phyloP scores from a whole-genome alignment of 2,329 filamentous ascomycete genomes.

The Clonostachys byssicola region DNA sequence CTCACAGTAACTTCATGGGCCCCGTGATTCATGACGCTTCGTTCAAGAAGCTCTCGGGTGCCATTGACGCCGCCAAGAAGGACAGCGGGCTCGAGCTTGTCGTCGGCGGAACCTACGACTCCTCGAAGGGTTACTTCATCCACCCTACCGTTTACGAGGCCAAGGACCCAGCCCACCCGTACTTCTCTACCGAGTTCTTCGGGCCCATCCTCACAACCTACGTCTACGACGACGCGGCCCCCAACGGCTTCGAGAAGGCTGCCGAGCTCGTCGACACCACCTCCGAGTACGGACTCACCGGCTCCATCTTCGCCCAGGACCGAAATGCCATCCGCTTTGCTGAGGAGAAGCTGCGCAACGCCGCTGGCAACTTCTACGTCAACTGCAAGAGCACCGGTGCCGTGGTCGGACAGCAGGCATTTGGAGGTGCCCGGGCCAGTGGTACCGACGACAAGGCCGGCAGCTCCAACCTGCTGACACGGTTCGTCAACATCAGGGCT shows the following conservation, averaged over 20 bases:
- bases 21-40: conserved; percentile 80
- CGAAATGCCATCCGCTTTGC: conserved; percentile 61
- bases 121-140: conserved; percentile 76
- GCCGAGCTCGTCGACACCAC: conserved; percentile 66
- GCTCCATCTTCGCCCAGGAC: conserved; percentile 70
- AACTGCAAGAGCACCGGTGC: conserved; percentile 79
- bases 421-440: conserved; percentile 63
- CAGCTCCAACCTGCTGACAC: conserved; percentile 56
- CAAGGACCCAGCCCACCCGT: conserved; percentile 67
- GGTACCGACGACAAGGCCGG: conserved; percentile 74
- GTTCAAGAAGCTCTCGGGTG: conserved; percentile 74
- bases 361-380: conserved; percentile 81
- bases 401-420: conserved; percentile 70
- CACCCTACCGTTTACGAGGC: conserved; percentile 79
- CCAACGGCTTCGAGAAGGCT: conserved; percentile 50
- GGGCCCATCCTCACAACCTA: conserved; percentile 72
- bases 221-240: conserved; percentile 68
- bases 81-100: conserved; percentile 71
- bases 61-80: conserved; percentile 76
- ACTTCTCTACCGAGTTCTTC: conserved; percentile 77
- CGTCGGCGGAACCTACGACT: conserved; percentile 73
- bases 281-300: conserved; percentile 74
- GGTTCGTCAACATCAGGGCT: conserved; percentile 63
- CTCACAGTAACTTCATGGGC: conserved; percentile 77
- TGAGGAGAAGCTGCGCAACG: conserved; percentile 66